Evolutionary conservation across 2,329 filamentous ascomycete species (phyloP).

Genomic region (Aureobasidium musti): DNA sequence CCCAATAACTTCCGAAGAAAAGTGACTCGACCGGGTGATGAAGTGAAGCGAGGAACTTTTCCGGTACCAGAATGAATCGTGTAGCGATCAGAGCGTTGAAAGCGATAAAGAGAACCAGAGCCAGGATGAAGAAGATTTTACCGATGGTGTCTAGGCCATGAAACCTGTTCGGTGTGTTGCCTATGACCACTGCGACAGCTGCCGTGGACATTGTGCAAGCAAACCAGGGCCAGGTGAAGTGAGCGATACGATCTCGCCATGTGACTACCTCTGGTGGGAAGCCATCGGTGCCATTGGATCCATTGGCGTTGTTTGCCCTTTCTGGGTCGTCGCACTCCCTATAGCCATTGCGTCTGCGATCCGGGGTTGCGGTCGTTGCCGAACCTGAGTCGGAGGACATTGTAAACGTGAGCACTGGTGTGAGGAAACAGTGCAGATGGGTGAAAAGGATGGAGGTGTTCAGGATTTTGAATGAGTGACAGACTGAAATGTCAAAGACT

Average conservation of each 20-base stretch:
- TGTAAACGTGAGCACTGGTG: not conserved
- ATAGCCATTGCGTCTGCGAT: constrained; percentile 13
- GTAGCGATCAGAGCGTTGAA: constrained; percentile 57
- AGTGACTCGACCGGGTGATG: constrained; percentile 68
- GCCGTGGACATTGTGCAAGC: constrained; percentile 75
- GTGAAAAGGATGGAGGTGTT: not conserved
- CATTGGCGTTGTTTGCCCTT: not conserved
- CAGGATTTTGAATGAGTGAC: too few species aligned
- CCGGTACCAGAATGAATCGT: constrained; percentile 63
- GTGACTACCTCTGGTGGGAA: not conserved
- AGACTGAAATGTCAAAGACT: not conserved
- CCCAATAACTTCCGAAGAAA: constrained; percentile 72
- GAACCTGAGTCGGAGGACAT: constrained; percentile 5
- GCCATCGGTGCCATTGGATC: not conserved
- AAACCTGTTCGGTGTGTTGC: constrained; percentile 65
- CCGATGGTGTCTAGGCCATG: constrained; percentile 64
- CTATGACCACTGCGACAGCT: constrained; percentile 65
- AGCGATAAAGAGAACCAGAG: constrained; percentile 64
- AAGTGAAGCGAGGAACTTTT: constrained; percentile 57
- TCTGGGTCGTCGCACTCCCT: constrained; percentile 1
- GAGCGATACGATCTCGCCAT: constrained; percentile 26
- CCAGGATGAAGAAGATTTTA: constrained; percentile 66
- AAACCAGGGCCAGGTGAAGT: constrained; percentile 62
- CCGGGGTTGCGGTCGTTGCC: too few species aligned
- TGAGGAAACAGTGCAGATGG: not conserved